Evolutionary conservation across 352 stramenopile genomes (phyloP).

Genomic region (Nothophytophthora sp.): DNA sequence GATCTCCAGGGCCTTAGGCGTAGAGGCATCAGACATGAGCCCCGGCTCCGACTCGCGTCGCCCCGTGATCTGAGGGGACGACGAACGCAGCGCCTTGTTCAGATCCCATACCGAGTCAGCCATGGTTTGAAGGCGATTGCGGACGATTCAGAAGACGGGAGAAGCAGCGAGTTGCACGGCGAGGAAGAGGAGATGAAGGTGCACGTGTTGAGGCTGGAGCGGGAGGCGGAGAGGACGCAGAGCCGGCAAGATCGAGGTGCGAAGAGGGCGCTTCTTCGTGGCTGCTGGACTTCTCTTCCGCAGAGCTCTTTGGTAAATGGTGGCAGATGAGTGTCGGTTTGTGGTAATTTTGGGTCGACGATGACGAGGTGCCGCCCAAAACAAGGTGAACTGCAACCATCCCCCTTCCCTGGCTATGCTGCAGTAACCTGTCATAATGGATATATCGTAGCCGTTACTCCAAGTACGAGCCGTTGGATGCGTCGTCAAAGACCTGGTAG

Average conservation of each 20-base stretch:
- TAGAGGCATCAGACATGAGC: slow-evolving; percentile 31
- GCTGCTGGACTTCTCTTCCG: slow-evolving; percentile 15
- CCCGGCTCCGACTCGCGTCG: slow-evolving; percentile 64
- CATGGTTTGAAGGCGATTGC: slow-evolving; percentile 25
- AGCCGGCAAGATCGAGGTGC: not conserved
- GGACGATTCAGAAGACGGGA: not conserved
- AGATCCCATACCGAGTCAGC: slow-evolving; percentile 48
- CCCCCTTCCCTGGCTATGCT: too few species aligned
- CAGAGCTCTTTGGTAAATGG: slow-evolving; percentile 12
- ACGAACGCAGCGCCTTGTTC: slow-evolving; percentile 41
- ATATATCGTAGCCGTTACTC: too few species aligned
- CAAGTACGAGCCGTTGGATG: too few species aligned
- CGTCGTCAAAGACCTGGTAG: too few species aligned
- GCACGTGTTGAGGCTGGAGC: not conserved
- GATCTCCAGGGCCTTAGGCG: slow-evolving; percentile 58
- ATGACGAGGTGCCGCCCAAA: too few species aligned
- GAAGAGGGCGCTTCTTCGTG: not conserved
- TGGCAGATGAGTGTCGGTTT: slow-evolving; percentile 12
- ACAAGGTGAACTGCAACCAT: too few species aligned
- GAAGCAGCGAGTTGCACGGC: slow-evolving; percentile 1
- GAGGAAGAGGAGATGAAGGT: slow-evolving; percentile 3
- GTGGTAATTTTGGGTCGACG: not conserved
- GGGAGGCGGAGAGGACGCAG: not conserved
- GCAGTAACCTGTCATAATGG: too few species aligned
- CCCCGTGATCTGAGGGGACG: slow-evolving; percentile 26